A percentile compares a stretch with the other conserved stretches of the same genome.
These are phyloP conservation scores for Elasticomyces elasticus DNA, from an alignment of 495 filamentous ascomycete genomes.

Conservation along the genomic window DNA sequence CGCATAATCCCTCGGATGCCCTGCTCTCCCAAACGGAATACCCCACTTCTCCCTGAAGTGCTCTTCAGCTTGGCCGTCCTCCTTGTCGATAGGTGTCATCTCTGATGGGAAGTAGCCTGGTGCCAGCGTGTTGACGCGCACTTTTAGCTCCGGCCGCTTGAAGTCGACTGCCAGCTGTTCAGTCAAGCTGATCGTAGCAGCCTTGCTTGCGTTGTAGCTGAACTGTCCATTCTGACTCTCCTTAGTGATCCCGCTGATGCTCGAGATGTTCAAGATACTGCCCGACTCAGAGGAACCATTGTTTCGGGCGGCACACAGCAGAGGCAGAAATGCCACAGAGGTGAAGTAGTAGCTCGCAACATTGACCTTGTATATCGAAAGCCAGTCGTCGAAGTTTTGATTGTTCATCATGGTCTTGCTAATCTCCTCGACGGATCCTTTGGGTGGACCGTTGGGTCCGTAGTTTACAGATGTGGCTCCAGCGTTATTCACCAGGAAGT, in stretches of 20 bases:
- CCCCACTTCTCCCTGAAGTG: conserved; percentile 19
- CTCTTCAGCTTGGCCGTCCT: conserved; percentile 46
- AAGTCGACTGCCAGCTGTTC: conserved; percentile 42
- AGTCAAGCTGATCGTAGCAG: conserved; percentile 31
- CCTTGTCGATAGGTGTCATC: conserved; percentile 50
- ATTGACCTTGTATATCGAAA: conserved; percentile 32
- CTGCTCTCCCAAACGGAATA: conserved; percentile 17
- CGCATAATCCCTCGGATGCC: conserved; percentile 13
- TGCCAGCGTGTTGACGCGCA: conserved; percentile 38
- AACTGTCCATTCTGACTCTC: conserved; percentile 33
- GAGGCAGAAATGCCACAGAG: conserved; percentile 34
- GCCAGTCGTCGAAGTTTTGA: conserved; percentile 34
- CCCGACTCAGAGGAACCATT: conserved; percentile 12
- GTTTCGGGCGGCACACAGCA: conserved; percentile 23
- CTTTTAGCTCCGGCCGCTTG: conserved; percentile 23
- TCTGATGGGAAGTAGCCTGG: conserved; percentile 52
- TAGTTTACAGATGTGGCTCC: conserved; percentile 18
- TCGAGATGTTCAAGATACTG: conserved; percentile 34
- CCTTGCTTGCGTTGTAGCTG: conserved; percentile 36
- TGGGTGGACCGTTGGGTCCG: conserved; percentile 30
- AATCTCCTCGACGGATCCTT: conserved; percentile 24
- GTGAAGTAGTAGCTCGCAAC: conserved; percentile 35
- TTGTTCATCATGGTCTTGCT: conserved; percentile 34
- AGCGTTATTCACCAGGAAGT: conserved; percentile 24
- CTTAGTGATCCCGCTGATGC: conserved; percentile 34